Conservation (phyloP, 1,284 basidiomycete genomes). For the Peniophora sp. region DNA sequence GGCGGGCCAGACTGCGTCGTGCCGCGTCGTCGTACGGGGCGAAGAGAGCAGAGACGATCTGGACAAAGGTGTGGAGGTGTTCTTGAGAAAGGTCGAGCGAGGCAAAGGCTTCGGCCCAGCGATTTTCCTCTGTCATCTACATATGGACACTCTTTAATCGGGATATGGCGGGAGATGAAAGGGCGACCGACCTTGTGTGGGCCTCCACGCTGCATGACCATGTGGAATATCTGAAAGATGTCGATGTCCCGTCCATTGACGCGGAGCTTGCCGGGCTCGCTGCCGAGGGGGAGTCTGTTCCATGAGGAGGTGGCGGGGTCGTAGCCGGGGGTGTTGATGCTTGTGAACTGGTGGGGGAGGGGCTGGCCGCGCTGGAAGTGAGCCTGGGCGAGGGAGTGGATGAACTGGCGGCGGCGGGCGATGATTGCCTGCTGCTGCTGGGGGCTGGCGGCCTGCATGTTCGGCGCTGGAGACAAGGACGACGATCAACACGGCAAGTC, state of each 20-base stretch:
- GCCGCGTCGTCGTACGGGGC: constrained; percentile 64
- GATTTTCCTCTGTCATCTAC: constrained; percentile 32
- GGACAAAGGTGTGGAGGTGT: constrained; percentile 36
- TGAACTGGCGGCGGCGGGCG: constrained; percentile 49
- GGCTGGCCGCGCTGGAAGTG: constrained; percentile 48
- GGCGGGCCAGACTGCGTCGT: constrained; percentile 36
- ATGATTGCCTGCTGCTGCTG: constrained; percentile 11
- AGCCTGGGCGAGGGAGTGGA: constrained; percentile 46
- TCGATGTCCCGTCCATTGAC: constrained; percentile 75
- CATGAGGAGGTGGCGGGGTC: constrained; percentile 55
- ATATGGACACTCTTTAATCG: constrained; percentile 1
- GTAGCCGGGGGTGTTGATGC: constrained; percentile 43
- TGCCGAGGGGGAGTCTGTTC: constrained; percentile 51
- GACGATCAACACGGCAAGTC: constrained; percentile 3
- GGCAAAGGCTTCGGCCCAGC: constrained; percentile 42
- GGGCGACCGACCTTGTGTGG: constrained; percentile 35
- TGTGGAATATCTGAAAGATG: constrained; percentile 61
- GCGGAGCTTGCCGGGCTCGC: constrained; percentile 54
- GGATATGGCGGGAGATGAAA: constrained; percentile 1
- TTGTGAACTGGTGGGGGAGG: constrained; percentile 60
- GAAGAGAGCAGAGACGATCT: constrained; percentile 52
- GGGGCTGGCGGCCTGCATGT: constrained; percentile 3
- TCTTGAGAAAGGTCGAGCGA: constrained; percentile 55
- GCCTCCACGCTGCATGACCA: constrained; percentile 52
- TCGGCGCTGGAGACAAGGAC: constrained; percentile 12